phyloP scores from a whole-genome alignment of 1,139 yeast species.

The Pichia sp. region DNA sequence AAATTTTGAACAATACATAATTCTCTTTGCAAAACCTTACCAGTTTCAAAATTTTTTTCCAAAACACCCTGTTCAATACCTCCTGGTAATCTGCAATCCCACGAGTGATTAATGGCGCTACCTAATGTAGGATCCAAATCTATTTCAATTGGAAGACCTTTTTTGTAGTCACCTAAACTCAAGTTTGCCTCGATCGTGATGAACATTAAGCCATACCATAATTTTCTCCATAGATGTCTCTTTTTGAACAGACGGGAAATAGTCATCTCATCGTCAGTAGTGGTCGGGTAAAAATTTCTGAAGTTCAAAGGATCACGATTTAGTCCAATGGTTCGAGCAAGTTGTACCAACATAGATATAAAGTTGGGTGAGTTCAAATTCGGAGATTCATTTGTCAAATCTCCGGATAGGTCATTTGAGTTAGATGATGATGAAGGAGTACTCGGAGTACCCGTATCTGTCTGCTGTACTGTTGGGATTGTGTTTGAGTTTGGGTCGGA shows the following conservation, averaged over 20 bases:
- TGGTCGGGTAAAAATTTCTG: slow-evolving; percentile 29
- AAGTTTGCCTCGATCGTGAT: slow-evolving; percentile 32
- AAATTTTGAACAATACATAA: slow-evolving; percentile 35
- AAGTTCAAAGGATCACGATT: slow-evolving; percentile 34
- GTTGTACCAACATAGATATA: slow-evolving; percentile 31
- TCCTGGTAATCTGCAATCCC: slow-evolving; percentile 36
- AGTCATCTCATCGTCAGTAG: slow-evolving; percentile 29
- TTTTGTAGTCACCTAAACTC: slow-evolving; percentile 33
- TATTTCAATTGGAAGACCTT: slow-evolving; percentile 33
- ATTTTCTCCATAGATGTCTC: slow-evolving; percentile 35
- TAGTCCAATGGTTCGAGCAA: slow-evolving; percentile 35
- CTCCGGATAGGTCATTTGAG: slow-evolving; percentile 31
- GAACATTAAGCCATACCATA: slow-evolving; percentile 33
- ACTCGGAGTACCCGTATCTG: slow-evolving; percentile 9
- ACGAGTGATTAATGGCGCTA: slow-evolving; percentile 26
- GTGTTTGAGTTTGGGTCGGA: not conserved
- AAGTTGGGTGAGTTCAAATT: slow-evolving; percentile 34
- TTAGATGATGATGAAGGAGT: slow-evolving; percentile 20
- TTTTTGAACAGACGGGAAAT: slow-evolving; percentile 31
- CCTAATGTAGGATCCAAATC: slow-evolving; percentile 33
- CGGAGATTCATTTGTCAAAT: slow-evolving; percentile 31
- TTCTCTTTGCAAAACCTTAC: slow-evolving; percentile 33
- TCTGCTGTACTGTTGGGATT: not conserved
- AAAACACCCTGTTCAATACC: slow-evolving; percentile 34
- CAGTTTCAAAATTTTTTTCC: slow-evolving; percentile 30